A percentile compares a stretch with the other conserved stretches of the same genome.
These are phyloP conservation scores for Acephala macrosclerotiorum DNA, from an alignment of 2,329 filamentous ascomycete species.

Conservation along the genomic window DNA sequence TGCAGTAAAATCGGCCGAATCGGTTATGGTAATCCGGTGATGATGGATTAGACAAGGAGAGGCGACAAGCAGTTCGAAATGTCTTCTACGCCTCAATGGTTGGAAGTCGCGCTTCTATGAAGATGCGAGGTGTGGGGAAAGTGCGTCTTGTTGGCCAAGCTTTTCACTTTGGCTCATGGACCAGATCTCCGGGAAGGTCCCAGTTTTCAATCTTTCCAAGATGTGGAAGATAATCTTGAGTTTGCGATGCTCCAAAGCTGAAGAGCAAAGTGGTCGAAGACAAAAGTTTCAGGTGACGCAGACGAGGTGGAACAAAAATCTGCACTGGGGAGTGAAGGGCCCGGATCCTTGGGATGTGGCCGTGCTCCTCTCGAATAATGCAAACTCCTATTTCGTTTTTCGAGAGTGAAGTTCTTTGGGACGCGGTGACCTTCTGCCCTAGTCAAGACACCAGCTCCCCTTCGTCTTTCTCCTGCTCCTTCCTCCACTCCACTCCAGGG, in stretches of 20 bases:
- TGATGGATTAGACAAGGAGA: conserved; percentile 16
- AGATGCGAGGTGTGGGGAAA: not conserved
- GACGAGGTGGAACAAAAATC: conserved; percentile 5
- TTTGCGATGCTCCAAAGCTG: not conserved
- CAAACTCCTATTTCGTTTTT: not conserved
- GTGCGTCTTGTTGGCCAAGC: not conserved
- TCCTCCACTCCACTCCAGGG: not conserved
- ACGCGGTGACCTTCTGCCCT: not conserved
- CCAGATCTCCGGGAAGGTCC: not conserved
- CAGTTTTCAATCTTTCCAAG: not conserved
- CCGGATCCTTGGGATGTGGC: conserved; percentile 14
- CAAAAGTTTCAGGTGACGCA: conserved; percentile 21
- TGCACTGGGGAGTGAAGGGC: not conserved
- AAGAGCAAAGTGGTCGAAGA: conserved; percentile 2
- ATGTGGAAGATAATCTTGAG: not conserved
- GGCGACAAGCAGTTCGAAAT: not conserved
- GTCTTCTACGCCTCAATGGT: not conserved
- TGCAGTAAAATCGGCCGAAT: conserved; percentile 2
- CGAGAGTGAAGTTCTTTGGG: not conserved
- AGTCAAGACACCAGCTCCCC: not conserved
- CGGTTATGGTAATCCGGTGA: not conserved
- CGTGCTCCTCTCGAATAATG: conserved; percentile 9
- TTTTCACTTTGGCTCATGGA: not conserved
- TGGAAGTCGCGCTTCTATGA: not conserved
- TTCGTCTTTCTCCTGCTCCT: not conserved